Percentiles rank a stretch among this genome's conserved stretches.
These are phyloP conservation scores for Penicillium digitatum DNA, from an alignment of 2,329 filamentous ascomycete genomes.

Conservation along the genomic window DNA sequence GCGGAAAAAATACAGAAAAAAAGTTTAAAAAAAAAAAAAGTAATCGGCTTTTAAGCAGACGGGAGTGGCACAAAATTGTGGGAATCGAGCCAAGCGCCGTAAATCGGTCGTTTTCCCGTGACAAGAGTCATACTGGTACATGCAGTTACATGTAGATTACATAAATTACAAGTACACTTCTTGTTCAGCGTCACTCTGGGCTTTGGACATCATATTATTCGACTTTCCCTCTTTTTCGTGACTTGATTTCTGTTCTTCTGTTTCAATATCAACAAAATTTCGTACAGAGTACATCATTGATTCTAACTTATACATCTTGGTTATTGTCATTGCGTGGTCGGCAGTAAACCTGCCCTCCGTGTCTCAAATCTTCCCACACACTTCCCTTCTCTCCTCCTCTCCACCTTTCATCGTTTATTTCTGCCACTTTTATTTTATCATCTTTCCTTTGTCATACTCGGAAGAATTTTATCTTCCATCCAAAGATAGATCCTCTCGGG, in stretches of 20 bases:
- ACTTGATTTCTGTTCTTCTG: neutral
- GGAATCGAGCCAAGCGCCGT: conserved; percentile 22
- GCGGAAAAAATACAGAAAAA: neutral
- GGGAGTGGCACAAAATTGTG: conserved; percentile 12
- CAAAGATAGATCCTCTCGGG: conserved; percentile 18
- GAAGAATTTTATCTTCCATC: conserved; percentile 4
- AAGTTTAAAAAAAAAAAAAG: neutral
- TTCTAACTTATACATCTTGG: neutral
- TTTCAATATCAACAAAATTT: neutral
- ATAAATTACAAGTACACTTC: neutral
- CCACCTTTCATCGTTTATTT: neutral
- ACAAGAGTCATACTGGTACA: conserved; percentile 7
- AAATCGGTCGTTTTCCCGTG: conserved; percentile 13
- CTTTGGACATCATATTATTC: conserved; percentile 5
- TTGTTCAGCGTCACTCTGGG: neutral
- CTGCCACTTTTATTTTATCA: neutral
- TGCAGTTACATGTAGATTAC: conserved; percentile 1
- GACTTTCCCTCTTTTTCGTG: conserved; percentile 1
- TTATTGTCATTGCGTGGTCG: neutral
- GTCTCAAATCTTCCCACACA: neutral
- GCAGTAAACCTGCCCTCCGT: conserved; percentile 1
- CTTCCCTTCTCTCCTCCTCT: conserved; percentile 1
- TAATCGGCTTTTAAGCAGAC: conserved; percentile 1
- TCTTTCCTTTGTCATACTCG: neutral
- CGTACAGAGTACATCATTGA: neutral